Evolutionary conservation across 768 basidiomycete species (phyloP).

Genomic region (Trametes cingulata): DNA sequence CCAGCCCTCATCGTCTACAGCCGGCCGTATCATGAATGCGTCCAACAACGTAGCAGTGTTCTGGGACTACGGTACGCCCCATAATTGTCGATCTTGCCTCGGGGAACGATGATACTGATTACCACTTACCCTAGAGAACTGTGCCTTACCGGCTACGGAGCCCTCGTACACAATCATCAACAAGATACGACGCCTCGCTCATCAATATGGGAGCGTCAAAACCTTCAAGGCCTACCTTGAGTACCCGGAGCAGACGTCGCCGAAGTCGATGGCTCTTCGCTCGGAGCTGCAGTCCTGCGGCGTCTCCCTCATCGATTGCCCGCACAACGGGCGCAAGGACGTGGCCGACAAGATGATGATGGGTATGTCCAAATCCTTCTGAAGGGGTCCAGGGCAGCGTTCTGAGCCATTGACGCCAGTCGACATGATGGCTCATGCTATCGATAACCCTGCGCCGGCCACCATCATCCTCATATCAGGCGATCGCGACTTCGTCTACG

Average conservation of each 20-base stretch:
- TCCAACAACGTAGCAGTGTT: slow-evolving; percentile 30
- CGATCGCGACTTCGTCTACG: slow-evolving; percentile 68
- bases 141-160: slow-evolving; percentile 36
- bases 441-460: slow-evolving; percentile 54
- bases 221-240: slow-evolving; percentile 58
- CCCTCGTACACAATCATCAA: slow-evolving; percentile 46
- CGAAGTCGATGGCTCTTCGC: slow-evolving; percentile 37
- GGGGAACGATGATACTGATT: neutral
- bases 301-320: slow-evolving; percentile 41
- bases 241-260: slow-evolving; percentile 39
- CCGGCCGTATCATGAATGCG: neutral
- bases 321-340: slow-evolving; percentile 32
- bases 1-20: neutral
- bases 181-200: slow-evolving; percentile 46
- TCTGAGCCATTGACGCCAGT: slow-evolving; percentile 38
- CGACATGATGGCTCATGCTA: slow-evolving; percentile 67
- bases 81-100: neutral
- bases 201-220: slow-evolving; percentile 47
- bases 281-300: slow-evolving; percentile 52
- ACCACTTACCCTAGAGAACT: slow-evolving; percentile 35
- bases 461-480: slow-evolving; percentile 66
- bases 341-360: slow-evolving; percentile 54
- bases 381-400: neutral
- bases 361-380: slow-evolving; percentile 30
- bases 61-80: slow-evolving; percentile 43